Conservation (phyloP, 495 filamentous ascomycete species). For the Hyphodiscus hymeniophilus region DNA sequence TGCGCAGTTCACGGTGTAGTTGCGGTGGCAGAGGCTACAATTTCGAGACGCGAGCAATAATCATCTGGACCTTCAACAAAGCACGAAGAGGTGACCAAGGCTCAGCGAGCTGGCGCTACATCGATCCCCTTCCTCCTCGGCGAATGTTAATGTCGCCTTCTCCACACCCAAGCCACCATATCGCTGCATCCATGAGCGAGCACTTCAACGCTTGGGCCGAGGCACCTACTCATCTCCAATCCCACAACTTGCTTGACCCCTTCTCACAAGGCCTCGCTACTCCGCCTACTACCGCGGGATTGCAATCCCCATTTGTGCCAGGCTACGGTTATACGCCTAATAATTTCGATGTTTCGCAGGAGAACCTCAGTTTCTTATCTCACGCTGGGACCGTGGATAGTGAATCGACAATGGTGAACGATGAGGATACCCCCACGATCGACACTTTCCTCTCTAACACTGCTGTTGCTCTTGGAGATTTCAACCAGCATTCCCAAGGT, state of each 20-base stretch:
- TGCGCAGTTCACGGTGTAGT: no score
- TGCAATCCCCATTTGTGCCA: slow-evolving; percentile 25
- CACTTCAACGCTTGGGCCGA: slow-evolving; percentile 29
- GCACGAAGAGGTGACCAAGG: slow-evolving; percentile 6
- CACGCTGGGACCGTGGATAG: slow-evolving; percentile 10
- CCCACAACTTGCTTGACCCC: slow-evolving; percentile 25
- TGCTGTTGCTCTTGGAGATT: slow-evolving; percentile 2
- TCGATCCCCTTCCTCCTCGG: slow-evolving; percentile 19
- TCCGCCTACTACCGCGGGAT: slow-evolving; percentile 27
- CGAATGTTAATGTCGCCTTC: slow-evolving; percentile 34
- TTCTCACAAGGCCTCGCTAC: slow-evolving; percentile 31
- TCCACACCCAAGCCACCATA: slow-evolving; percentile 33
- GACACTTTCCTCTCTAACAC: slow-evolving; percentile 11
- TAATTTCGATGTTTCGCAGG: slow-evolving; percentile 5
- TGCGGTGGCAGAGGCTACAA: no score
- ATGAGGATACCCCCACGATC: slow-evolving; percentile 3
- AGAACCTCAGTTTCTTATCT: slow-evolving; percentile 14
- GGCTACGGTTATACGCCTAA: slow-evolving; percentile 3
- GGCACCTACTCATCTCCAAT: slow-evolving; percentile 14
- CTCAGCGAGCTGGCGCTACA: slow-evolving; percentile 18
- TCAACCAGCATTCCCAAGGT: background rate
- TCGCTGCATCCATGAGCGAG: slow-evolving; percentile 36
- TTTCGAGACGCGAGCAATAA: slow-evolving; percentile 16
- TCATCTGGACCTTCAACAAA: slow-evolving; percentile 22
- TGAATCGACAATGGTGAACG: slow-evolving; percentile 12